Evolutionary conservation across 108 stramenopile genomes (phyloP).

Genomic region (Bacterosira constricta): DNA sequence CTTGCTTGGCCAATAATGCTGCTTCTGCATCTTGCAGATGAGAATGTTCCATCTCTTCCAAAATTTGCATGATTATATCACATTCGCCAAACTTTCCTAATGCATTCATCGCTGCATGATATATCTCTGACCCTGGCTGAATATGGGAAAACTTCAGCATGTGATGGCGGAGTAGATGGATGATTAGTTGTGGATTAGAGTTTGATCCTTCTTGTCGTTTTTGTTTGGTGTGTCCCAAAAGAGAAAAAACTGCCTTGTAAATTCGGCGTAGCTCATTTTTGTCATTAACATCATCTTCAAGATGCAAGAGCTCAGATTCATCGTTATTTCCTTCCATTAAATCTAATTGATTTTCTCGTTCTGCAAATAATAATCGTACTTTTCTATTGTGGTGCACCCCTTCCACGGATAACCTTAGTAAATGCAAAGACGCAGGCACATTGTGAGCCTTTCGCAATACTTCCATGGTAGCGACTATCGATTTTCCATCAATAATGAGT

Average conservation of each 20-base stretch:
- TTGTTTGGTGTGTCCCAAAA: constrained; percentile 14
- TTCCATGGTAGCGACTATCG: constrained; percentile 28
- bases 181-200: not conserved
- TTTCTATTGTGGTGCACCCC: constrained; percentile 22
- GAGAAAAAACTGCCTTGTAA: constrained; percentile 39
- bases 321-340: not conserved
- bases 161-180: constrained; percentile 23
- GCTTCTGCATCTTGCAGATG: not conserved
- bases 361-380: no score
- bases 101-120: constrained; percentile 30
- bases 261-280: constrained; percentile 33
- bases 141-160: constrained; percentile 22
- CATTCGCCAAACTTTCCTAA: constrained; percentile 19
- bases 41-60: constrained; percentile 31
- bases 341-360: not conserved
- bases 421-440: constrained; percentile 7
- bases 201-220: not conserved
- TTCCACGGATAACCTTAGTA: constrained; percentile 33
- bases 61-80: not conserved
- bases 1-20: not conserved
- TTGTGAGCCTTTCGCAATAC: constrained; percentile 18
- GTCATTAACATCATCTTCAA: constrained; percentile 7
- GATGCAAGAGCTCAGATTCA: not conserved
- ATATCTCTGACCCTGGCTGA: constrained; percentile 32
- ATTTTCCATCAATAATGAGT: constrained; percentile 39